Evolutionary conservation across 352 stramenopile genomes (phyloP).

Genomic region (Pythium phragmitis): DNA sequence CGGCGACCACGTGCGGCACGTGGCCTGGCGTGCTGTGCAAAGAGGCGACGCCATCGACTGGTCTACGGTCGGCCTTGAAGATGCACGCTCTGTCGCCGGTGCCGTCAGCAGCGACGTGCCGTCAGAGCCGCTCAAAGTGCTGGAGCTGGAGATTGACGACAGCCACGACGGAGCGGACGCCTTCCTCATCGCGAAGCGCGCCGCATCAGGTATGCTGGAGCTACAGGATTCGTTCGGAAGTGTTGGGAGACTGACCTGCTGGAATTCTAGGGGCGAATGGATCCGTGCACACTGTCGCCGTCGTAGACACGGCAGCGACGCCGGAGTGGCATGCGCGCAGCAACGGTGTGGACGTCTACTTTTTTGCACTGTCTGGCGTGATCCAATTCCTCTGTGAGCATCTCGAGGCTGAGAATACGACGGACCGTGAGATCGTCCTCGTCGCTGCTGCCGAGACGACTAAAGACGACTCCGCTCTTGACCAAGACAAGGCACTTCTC

Average conservation of each 20-base stretch:
- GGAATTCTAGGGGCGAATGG: slow-evolving; percentile 10
- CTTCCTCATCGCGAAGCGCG: slow-evolving; percentile 19
- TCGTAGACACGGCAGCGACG: slow-evolving; percentile 20
- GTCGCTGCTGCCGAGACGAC: not conserved
- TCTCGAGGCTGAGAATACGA: not conserved
- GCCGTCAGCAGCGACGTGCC: not conserved
- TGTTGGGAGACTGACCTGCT: not conserved
- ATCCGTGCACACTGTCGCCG: slow-evolving; percentile 10
- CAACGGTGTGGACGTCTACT: slow-evolving; percentile 29
- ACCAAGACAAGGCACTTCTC: slow-evolving; percentile 2
- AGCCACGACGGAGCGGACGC: slow-evolving; percentile 3
- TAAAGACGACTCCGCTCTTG: not conserved
- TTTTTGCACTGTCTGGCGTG: slow-evolving; percentile 28
- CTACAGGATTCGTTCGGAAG: not conserved
- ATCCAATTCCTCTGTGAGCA: slow-evolving; percentile 27
- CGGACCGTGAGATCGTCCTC: not conserved
- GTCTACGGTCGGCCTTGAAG: slow-evolving; percentile 21
- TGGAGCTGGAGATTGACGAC: slow-evolving; percentile 27
- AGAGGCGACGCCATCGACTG: slow-evolving; percentile 24
- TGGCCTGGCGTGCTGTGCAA: slow-evolving; percentile 22
- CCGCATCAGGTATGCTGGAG: slow-evolving; percentile 14
- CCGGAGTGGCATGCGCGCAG: slow-evolving; percentile 19
- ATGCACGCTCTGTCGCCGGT: not conserved
- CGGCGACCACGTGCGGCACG: slow-evolving; percentile 41
- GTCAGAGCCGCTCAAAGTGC: slow-evolving; percentile 11